Evolutionary conservation across 495 filamentous ascomycete genomes (phyloP), one percentile per base, ranked within the genome.

Genomic region (Hypoxylon trugodes): DNA sequence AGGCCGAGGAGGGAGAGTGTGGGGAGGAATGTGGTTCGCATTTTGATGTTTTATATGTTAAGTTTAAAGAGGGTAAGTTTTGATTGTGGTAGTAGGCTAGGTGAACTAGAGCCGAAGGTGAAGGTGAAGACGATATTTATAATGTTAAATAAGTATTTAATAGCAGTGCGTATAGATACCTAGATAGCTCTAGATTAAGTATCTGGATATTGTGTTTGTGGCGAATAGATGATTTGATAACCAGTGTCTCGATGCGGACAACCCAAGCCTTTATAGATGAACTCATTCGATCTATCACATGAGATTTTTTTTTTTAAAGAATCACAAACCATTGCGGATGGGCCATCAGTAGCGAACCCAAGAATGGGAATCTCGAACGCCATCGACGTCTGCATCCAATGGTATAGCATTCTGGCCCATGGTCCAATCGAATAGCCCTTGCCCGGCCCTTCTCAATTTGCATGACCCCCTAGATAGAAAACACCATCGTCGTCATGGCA

Each of bases 21-120:
- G 57, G 74, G 56, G 2, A 65, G 49, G 22, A 28, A 12, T 28
- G 62, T 24, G 62, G 61, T 22, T 6, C 69, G 68, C 75, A 77
- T 77, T 50, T 59, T 48, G 45, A 30, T 19, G 12, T 40, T 45
- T 25, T 36, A 49, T 33, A 25, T 45, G 46, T 47, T 18, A 51
- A 35, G 13, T 53, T 7, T 36, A 12, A 1, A 35, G 36, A 32
- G 30, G 19, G 19, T 32, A 6, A 32, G 6, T 50, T 46, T 54
- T 54, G n/a, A 16, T 13, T 37, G 25, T 48, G 10, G 43, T 18
- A 35, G 32, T 24, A 21, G 15, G 35, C 26, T 52, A 25, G 18
- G n/a, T 21, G 7, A 12, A 47, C 0, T 30, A 47, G 18, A 10
- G 13, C 0, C 19, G 13, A 19, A 43, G 22, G 3, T 16, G 13